Evolutionary conservation across 1,284 basidiomycete species (phyloP), one percentile per base, ranked within the genome.

Genomic region (Cystobasidium pallidum): DNA sequence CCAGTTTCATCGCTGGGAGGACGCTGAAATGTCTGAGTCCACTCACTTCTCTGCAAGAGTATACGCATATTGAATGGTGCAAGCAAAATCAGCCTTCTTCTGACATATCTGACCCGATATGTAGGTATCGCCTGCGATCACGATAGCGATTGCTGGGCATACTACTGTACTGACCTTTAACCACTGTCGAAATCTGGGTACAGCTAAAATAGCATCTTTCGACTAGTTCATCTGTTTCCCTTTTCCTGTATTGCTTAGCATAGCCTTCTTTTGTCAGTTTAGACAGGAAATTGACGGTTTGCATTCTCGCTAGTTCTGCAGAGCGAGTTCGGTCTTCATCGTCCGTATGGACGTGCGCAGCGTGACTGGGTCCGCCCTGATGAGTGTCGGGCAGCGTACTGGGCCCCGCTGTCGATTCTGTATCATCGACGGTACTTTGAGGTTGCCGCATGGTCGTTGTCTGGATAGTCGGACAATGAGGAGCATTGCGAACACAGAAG

Each of bases 181-280:
- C 26, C 6, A 51, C 47, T 3, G 26, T 36, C 11, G 26, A n/a
- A 36, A n/a, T 41, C 26, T 47, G 45, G 19, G 43, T 51, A 34
- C 57, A 70, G 28, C 58, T 70, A 47, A 61, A 70, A 21, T 47
- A 62, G 67, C 67, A 70, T 15, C 28, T 61, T 36, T 70, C 67
- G 11, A 39, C 43, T 26, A 70, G 49, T 30, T 61, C 67, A 21
- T 70, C 67, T 24, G 39, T 70, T 17, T 61, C 58, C 32, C 54
- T 30, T 15, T 52, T 49, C n/a, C 67, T 47, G 24, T 36, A 51
- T 19, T 70, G 17, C n/a, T 30, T 17, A 7, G 58, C 67, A 26
- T 32, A 49, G 41, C 67, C 67, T n/a, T 61, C 32, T n/a, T 62
- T 51, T 15, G 47, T 52, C 30, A 61, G n/a, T 28, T 45, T 32